Evolutionary conservation across 768 basidiomycete species (phyloP).

Genomic region (Rhizopogon vinicolor): DNA sequence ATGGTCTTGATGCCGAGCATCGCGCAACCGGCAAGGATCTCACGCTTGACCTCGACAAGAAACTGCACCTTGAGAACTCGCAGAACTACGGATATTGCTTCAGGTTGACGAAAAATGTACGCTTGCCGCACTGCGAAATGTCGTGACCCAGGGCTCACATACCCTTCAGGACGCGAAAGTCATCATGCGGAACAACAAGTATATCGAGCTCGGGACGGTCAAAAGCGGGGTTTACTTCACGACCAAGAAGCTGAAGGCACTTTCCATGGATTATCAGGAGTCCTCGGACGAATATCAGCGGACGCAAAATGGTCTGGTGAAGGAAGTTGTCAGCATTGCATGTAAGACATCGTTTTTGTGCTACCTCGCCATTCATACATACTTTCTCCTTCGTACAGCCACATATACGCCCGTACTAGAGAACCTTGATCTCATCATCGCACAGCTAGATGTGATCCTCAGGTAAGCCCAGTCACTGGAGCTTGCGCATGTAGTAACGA

Average conservation of each 20-base stretch:
- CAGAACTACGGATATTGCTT: conserved; percentile 89
- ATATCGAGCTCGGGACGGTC: conserved; percentile 78
- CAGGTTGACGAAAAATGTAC: conserved; percentile 84
- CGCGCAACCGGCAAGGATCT: conserved; percentile 61
- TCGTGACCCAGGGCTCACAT: not conserved
- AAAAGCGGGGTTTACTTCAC: conserved; percentile 91
- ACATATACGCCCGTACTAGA: conserved; percentile 91
- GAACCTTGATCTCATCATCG: conserved; percentile 74
- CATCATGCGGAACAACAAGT: conserved; percentile 58
- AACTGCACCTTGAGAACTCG: conserved; percentile 92
- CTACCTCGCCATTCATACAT: not conserved
- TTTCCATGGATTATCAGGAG: conserved; percentile 70
- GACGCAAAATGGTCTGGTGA: conserved; percentile 79
- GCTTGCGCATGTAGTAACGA: not conserved
- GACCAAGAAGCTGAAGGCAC: conserved; percentile 65
- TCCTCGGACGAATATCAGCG: conserved; percentile 64
- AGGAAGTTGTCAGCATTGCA: conserved; percentile 90
- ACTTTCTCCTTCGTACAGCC: conserved; percentile 40
- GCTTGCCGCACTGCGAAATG: not conserved
- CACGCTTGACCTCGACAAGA: conserved; percentile 85
- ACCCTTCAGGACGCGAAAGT: conserved; percentile 68
- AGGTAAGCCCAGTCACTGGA: conserved; percentile 46
- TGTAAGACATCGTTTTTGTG: conserved; percentile 40
- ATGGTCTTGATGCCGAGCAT: conserved; percentile 83
- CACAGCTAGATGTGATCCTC: conserved; percentile 86